Percentiles rank a stretch among this genome's conserved stretches.
phyloP scores from a whole-genome alignment of 768 basidiomycete genomes.

The Agrocybe pediades region DNA sequence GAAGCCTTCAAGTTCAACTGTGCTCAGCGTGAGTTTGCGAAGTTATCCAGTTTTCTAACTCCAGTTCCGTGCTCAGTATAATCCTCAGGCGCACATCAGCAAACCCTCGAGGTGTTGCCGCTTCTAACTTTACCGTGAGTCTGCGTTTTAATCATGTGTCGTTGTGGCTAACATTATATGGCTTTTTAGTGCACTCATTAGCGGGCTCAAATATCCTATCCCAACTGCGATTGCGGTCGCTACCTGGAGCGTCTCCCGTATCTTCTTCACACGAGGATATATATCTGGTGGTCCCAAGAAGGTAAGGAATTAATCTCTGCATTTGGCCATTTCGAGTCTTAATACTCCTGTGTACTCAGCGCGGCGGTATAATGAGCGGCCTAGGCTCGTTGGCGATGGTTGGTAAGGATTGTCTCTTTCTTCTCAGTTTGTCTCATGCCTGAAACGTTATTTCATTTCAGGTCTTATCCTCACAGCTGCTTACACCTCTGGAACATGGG shows the following conservation, averaged over 20 bases:
- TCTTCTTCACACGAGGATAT: slow-evolving; percentile 1
- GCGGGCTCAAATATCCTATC: slow-evolving; percentile 2
- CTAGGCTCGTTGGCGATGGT: no score
- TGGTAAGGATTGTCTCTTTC: no score
- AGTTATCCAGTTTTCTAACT: neutral
- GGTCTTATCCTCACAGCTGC: no score
- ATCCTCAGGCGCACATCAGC: slow-evolving; percentile 77
- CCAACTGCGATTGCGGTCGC: neutral
- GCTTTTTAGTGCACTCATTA: neutral
- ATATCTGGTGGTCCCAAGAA: slow-evolving; percentile 11
- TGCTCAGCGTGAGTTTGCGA: slow-evolving; percentile 59
- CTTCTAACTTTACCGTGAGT: neutral
- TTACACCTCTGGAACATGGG: no score
- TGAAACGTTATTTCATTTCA: no score
- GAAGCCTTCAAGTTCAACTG: slow-evolving; percentile 69
- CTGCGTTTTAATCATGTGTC: neutral
- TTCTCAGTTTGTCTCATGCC: no score
- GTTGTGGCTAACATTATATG: neutral
- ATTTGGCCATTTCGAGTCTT: no score
- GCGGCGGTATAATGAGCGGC: no score
- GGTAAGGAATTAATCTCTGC: no score
- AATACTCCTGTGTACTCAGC: no score
- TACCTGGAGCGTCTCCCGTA: neutral
- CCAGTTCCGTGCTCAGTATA: neutral
- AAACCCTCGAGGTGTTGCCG: slow-evolving; percentile 56